Evolutionary conservation across 495 filamentous ascomycete species (phyloP), one percentile per base, ranked within the genome.

Genomic region (Margaritispora aquatica): DNA sequence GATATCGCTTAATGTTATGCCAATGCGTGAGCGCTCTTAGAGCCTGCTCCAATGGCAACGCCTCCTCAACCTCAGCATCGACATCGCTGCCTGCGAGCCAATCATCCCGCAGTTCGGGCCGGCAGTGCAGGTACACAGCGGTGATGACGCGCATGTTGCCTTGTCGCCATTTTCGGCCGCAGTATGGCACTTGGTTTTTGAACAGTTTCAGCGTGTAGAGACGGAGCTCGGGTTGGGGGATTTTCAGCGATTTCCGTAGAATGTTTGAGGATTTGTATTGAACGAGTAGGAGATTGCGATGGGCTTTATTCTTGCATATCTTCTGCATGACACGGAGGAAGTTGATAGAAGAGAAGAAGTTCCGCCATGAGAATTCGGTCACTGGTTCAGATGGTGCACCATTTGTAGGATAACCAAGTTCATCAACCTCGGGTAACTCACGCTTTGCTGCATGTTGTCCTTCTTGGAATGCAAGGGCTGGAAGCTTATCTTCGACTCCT

Each of bases 121-220:
- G 80, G 69, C 92, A 96, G 73, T 96, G 89, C 27, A 98, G 75
- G 66, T 96, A 98, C 1, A 97, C 88, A 20, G 91, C 92, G 0
- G 94, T 98, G 69, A 98, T 98, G 63, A 97, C 92, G 53, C 92
- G 87, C 94, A 98, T 98, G 70, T 98, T 97, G 55, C 85, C 84
- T 76, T 98, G 94, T 19, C 94, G 85, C 94, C 94, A 98, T 74
- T 98, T 98, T 15, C 94, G 85, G 20, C 94, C 93, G 71, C 94
- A 97, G 75, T 95, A 98, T 15, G 94, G 94, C 1, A 97, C 94
- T 68, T 97, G 95, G 57, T 88, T 90, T 71, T 98, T 98, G 84
- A 97, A 96, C 0, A 98, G 82, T 69, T 98, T 98, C 66, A 98
- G 84, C 8, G 93, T 96, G 75, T 97, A 97, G 26, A 93, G 84